These are phyloP conservation scores for Tremella fuciformis DNA, from an alignment of 768 basidiomycete species.

Conservation along the genomic window DNA sequence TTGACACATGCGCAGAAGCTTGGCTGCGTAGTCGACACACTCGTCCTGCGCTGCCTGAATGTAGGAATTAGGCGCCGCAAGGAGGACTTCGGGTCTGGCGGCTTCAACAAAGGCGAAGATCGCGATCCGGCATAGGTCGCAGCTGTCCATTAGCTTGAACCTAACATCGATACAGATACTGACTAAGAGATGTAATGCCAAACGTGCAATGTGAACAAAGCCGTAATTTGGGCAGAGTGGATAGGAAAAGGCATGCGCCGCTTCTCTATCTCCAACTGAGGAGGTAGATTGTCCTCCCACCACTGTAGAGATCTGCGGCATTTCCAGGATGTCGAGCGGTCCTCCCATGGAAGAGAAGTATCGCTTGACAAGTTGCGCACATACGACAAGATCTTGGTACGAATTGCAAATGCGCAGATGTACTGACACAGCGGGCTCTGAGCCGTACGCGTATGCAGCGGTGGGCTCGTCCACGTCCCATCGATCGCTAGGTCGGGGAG, in stretches of 20 bases:
- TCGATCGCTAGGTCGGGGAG: background rate
- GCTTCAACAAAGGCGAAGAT: slow-evolving; percentile 7
- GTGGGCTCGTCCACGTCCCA: slow-evolving; percentile 1
- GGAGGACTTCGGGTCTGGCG: slow-evolving; percentile 6
- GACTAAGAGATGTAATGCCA: slow-evolving; percentile 3
- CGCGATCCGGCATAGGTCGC: background rate
- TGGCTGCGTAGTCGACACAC: slow-evolving; percentile 7
- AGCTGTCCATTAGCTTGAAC: background rate
- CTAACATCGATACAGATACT: background rate
- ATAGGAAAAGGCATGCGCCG: slow-evolving; percentile 3
- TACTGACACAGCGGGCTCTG: slow-evolving; percentile 2
- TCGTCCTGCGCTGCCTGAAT: slow-evolving; percentile 8
- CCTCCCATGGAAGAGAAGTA: background rate
- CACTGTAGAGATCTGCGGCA: slow-evolving; percentile 1
- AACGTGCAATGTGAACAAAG: background rate
- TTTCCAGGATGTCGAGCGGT: background rate
- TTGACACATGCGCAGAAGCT: slow-evolving; percentile 5
- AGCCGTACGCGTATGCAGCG: background rate
- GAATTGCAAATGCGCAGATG: slow-evolving; percentile 1
- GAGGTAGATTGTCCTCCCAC: slow-evolving; percentile 2
- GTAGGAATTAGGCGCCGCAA: background rate
- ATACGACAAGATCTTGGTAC: background rate
- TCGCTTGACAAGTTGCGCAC: background rate
- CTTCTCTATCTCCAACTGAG: background rate
- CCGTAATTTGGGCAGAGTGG: slow-evolving; percentile 1